Evolutionary conservation across 2,329 filamentous ascomycete genomes (phyloP).

Genomic region (Ascochyta rabiei): DNA sequence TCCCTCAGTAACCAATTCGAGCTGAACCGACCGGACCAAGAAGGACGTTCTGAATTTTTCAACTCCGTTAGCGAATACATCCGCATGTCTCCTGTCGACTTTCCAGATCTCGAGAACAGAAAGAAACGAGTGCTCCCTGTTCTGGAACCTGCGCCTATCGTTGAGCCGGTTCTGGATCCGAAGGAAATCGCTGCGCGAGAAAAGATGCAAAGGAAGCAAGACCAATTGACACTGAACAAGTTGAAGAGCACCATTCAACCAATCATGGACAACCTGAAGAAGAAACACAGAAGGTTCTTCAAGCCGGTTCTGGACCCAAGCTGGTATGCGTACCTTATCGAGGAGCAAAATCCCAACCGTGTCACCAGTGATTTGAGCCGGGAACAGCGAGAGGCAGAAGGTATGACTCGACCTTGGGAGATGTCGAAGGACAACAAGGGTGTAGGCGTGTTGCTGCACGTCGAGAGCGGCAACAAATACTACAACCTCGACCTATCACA

Average conservation of each 20-base stretch:
- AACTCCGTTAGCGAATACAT: slow-evolving; percentile 74
- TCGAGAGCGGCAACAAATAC: slow-evolving; percentile 79
- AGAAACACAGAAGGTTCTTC: slow-evolving; percentile 86
- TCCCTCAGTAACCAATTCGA: slow-evolving; percentile 78
- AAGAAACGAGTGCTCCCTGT: slow-evolving; percentile 84
- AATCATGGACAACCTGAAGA: slow-evolving; percentile 96
- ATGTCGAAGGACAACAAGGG: slow-evolving; percentile 80
- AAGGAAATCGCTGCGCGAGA: slow-evolving; percentile 76
- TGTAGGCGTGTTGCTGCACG: slow-evolving; percentile 76
- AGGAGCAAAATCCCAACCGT: slow-evolving; percentile 76
- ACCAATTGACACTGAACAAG: slow-evolving; percentile 81
- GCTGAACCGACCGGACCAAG: slow-evolving; percentile 69
- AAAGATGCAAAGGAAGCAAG: slow-evolving; percentile 78
- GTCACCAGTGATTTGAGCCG: slow-evolving; percentile 65
- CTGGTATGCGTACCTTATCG: slow-evolving; percentile 80
- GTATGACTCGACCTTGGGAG: slow-evolving; percentile 73
- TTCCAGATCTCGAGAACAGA: slow-evolving; percentile 83
- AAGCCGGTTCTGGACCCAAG: slow-evolving; percentile 73
- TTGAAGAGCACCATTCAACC: slow-evolving; percentile 90
- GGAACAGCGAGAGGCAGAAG: slow-evolving; percentile 61
- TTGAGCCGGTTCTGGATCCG: slow-evolving; percentile 57
- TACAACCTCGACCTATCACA: slow-evolving; percentile 93
- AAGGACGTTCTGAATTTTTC: slow-evolving; percentile 81
- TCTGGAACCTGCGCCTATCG: slow-evolving; percentile 73
- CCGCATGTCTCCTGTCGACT: slow-evolving; percentile 78